Conservation (phyloP, 2,329 filamentous ascomycete species). For the Scleromitrula shiraiana region DNA sequence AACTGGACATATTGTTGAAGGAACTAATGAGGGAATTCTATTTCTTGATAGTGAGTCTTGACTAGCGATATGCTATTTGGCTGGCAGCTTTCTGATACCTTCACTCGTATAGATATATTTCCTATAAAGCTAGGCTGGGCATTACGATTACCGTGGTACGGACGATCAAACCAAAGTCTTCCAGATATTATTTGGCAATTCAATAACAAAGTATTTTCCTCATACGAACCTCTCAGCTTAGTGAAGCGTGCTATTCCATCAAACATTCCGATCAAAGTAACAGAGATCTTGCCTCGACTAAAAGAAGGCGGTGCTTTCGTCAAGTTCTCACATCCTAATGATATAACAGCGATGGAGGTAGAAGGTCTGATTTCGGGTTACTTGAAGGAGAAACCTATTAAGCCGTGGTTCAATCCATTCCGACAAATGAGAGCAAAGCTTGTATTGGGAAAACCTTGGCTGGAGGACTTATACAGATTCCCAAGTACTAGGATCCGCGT, state of each 20-base stretch:
- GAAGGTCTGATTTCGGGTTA: slow-evolving; percentile 51
- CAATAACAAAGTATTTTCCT: slow-evolving; percentile 41
- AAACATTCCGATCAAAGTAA: slow-evolving; percentile 58
- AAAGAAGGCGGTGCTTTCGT: slow-evolving; percentile 93
- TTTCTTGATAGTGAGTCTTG: slow-evolving; percentile 73
- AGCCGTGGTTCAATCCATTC: slow-evolving; percentile 87
- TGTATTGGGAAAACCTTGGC: slow-evolving; percentile 82
- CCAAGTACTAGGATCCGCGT: slow-evolving; percentile 70
- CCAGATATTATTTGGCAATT: slow-evolving; percentile 43
- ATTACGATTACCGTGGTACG: slow-evolving; percentile 42
- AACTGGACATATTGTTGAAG: slow-evolving; percentile 73
- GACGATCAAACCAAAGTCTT: slow-evolving; percentile 33
- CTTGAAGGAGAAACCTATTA: slow-evolving; percentile 62
- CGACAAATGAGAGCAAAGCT: slow-evolving; percentile 60
- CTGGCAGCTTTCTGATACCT: not conserved
- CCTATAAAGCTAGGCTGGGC: slow-evolving; percentile 67
- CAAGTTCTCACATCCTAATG: slow-evolving; percentile 58
- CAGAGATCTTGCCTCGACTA: slow-evolving; percentile 72
- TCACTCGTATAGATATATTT: slow-evolving; percentile 62
- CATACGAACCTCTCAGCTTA: slow-evolving; percentile 47
- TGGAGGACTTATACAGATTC: slow-evolving; percentile 82
- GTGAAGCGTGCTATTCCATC: slow-evolving; percentile 55
- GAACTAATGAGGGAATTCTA: slow-evolving; percentile 69
- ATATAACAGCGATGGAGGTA: slow-evolving; percentile 42
- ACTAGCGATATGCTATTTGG: not conserved